A percentile compares a stretch with the other conserved stretches of the same genome.
Conservation (phyloP, 257 asterid species). For the Solanum verrucosum region DNA sequence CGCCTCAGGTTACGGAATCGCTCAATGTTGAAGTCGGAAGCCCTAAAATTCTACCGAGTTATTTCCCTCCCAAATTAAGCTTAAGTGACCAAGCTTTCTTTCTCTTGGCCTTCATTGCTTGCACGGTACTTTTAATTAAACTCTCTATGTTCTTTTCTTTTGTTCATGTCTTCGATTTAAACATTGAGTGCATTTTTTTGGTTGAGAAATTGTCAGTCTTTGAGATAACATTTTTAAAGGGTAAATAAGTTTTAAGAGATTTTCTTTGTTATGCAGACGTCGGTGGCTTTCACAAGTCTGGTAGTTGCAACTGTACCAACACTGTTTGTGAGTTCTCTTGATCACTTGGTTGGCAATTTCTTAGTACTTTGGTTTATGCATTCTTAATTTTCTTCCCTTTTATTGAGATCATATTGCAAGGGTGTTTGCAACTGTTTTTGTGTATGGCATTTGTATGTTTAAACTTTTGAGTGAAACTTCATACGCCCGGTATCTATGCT, state of each 20-base stretch:
- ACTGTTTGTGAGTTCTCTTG: slow-evolving; percentile 43
- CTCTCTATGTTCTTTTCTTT: not conserved
- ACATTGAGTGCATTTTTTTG: not conserved
- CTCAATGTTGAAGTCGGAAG: slow-evolving; percentile 39
- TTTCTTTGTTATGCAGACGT: slow-evolving; percentile 33
- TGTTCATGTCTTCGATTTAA: not conserved
- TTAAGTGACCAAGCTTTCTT: slow-evolving; percentile 54
- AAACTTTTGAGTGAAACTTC: not conserved
- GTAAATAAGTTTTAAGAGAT: not conserved
- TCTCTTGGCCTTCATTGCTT: slow-evolving; percentile 59
- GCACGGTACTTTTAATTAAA: slow-evolving; percentile 42
- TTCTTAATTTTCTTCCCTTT: not conserved
- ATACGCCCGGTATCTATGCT: not conserved
- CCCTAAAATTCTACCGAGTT: slow-evolving; percentile 27
- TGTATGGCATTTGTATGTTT: not conserved
- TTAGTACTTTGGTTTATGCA: not conserved
- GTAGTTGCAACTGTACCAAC: slow-evolving; percentile 78
- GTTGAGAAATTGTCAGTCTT: not conserved
- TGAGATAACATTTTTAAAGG: not conserved
- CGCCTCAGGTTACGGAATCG: slow-evolving; percentile 19
- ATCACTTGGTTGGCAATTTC: not conserved
- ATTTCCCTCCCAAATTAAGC: slow-evolving; percentile 35
- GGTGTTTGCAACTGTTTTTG: not conserved
- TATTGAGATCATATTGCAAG: not conserved
- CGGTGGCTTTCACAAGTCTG: slow-evolving; percentile 52